Base-by-base conservation (phyloP, 139 green algal genomes). In the Chlamydomonas schloesseri region DNA sequence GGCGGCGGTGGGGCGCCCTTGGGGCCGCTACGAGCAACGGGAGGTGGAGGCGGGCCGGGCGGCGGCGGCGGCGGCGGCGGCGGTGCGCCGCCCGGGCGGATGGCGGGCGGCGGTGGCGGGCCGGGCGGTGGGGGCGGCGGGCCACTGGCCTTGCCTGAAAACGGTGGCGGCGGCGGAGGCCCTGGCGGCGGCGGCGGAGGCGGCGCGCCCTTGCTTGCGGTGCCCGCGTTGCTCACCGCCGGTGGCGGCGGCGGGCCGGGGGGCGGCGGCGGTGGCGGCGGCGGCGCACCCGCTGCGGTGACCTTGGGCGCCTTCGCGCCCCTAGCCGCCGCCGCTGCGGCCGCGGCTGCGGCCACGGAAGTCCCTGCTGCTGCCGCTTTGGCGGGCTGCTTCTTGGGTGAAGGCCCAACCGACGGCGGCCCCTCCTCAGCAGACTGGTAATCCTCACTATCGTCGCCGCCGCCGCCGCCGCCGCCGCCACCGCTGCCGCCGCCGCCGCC, bases 341-440 rank as follows among this genome's bases (percentile, higher is more conserved):
- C 71, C 42, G 71, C 24, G 42, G 36, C 36, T 20, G 42, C 26
- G 24, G 13, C 0, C 34, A 62, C 71, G 15, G 71, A 17, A 0
- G 71, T n/a, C n/a, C n/a, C 71, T 18, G 42, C 5, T 37, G 71
- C 70, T 6, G 70, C 70, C 42, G 71, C 18, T 18, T 9, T 15
- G 2, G 71, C 71, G 23, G 36, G 24, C 46, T 24, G 24, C 46
- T 24, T 26, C 13, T 60, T 28, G 47, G 42, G 42, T 8, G 42
- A 50, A 5, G 42, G 42, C 42, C 42, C 42, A 5, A 50, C 42
- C 8, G 42, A 50, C 42, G 42, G 42, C 42, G 42, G 42, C 21
- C 53, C 73, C 55, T 81, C 73, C 53, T 69, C 73, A 18, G 73
- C 53, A 3, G 73, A 69, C 17, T 81, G 33, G 20, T 69, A 69